phyloP scores from a whole-genome alignment of 768 basidiomycete species.

The Termitomyces sp. region DNA sequence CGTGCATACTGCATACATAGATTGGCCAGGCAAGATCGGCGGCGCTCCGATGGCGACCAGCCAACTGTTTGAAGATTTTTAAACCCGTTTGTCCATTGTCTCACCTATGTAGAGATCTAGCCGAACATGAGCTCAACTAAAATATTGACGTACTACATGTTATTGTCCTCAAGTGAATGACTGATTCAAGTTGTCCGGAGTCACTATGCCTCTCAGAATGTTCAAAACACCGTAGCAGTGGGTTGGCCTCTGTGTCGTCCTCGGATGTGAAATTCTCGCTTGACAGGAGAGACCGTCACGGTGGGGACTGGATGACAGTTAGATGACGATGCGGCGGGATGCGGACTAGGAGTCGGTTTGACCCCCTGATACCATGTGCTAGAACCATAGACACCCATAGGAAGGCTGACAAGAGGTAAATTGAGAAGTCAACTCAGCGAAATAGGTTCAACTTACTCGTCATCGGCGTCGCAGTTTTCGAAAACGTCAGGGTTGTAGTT shows the following conservation, averaged over 20 bases:
- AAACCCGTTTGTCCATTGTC: too few species aligned
- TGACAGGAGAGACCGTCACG: constrained; percentile 23
- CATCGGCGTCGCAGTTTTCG: constrained; percentile 62
- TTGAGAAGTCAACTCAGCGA: not conserved
- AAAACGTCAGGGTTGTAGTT: constrained; percentile 57
- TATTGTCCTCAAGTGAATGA: not conserved
- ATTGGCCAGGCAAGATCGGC: too few species aligned
- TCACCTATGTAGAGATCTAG: too few species aligned
- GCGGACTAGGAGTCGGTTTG: constrained; percentile 51
- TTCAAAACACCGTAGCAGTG: not conserved
- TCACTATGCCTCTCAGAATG: too few species aligned
- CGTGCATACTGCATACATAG: too few species aligned
- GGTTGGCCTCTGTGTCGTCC: not conserved
- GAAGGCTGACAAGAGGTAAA: constrained; percentile 27
- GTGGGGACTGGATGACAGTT: constrained; percentile 49
- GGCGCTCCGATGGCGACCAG: too few species aligned
- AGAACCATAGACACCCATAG: constrained; percentile 73
- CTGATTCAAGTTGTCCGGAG: not conserved
- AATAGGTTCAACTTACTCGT: constrained; percentile 32
- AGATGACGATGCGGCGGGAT: constrained; percentile 59
- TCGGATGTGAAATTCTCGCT: not conserved
- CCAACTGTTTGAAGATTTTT: too few species aligned
- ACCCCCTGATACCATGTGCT: constrained; percentile 69
- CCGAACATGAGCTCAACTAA: not conserved
- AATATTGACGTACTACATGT: not conserved